Evolutionary conservation across 225 moss, liverwort and hornwort genomes (phyloP).

Genomic region (Climacium dendroides): DNA sequence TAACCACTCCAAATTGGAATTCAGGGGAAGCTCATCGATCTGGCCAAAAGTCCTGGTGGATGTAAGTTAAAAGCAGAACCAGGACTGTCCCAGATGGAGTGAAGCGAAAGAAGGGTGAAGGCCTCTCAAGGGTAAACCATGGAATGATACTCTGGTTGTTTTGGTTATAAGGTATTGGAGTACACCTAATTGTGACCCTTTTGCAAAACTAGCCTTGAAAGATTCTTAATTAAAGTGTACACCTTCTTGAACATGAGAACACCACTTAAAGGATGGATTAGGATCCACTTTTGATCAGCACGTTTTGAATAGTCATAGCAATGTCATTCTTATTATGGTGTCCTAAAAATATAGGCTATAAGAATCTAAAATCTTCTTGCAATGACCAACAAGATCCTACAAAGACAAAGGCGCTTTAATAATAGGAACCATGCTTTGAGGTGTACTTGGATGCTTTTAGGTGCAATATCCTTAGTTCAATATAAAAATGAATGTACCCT

Average conservation of each 20-base stretch:
- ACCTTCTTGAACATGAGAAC: not conserved
- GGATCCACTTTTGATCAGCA: not conserved
- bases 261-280: accelerated
- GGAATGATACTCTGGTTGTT: not conserved
- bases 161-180: not conserved
- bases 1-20: not conserved
- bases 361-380: not conserved
- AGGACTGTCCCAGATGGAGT: not conserved
- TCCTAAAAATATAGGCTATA: accelerated
- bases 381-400: not conserved
- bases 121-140: not conserved
- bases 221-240: not conserved
- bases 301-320: no score
- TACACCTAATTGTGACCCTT: not conserved
- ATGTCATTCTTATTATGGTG: not conserved
- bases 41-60: not conserved
- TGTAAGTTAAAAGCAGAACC: not conserved
- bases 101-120: not conserved
- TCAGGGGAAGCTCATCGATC: not conserved
- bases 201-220: not conserved
- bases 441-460: not conserved
- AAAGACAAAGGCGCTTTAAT: not conserved
- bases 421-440: not conserved
- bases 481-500: no score
- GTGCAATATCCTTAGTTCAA: not conserved